Percentiles rank a stretch among this genome's conserved stretches.
Conservation (phyloP, 768 basidiomycete genomes). For the Hortiboletus flavorubellus region DNA sequence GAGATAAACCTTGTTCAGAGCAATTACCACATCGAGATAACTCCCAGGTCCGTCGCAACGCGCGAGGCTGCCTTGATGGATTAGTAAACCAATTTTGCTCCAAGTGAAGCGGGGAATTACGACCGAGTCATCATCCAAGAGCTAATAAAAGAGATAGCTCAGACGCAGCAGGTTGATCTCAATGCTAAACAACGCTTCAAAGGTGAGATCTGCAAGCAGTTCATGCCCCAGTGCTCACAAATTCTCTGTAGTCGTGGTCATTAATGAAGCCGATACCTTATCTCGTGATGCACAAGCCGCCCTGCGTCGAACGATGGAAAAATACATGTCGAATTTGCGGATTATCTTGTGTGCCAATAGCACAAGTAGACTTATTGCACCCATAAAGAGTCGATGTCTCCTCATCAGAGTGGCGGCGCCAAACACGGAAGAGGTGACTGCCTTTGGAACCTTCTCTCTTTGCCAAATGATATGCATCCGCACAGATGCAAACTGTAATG, state of each 20-base stretch:
- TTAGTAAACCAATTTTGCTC: conserved; percentile 1
- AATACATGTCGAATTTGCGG: conserved; percentile 97
- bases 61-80: background rate
- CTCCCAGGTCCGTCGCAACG: conserved; percentile 68
- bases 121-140: conserved; percentile 96
- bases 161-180: conserved; percentile 97
- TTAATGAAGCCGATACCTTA: conserved; percentile 95
- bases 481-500: conserved; percentile 79
- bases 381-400: conserved; percentile 93
- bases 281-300: conserved; percentile 97
- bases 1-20: conserved; percentile 97
- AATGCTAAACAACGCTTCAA: conserved; percentile 96
- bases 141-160: conserved; percentile 95
- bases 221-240: background rate
- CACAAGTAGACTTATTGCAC: conserved; percentile 92
- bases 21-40: conserved; percentile 97
- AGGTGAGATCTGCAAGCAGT: conserved; percentile 45
- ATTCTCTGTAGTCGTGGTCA: conserved; percentile 74
- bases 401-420: conserved; percentile 93
- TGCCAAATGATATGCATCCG: background rate
- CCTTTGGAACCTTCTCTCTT: background rate
- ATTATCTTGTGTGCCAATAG: conserved; percentile 96
- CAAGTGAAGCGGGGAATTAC: conserved; percentile 92
- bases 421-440: conserved; percentile 63
- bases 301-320: conserved; percentile 96